Conservation (phyloP, 805 yeast genomes). For the Yarrowia deformans region DNA sequence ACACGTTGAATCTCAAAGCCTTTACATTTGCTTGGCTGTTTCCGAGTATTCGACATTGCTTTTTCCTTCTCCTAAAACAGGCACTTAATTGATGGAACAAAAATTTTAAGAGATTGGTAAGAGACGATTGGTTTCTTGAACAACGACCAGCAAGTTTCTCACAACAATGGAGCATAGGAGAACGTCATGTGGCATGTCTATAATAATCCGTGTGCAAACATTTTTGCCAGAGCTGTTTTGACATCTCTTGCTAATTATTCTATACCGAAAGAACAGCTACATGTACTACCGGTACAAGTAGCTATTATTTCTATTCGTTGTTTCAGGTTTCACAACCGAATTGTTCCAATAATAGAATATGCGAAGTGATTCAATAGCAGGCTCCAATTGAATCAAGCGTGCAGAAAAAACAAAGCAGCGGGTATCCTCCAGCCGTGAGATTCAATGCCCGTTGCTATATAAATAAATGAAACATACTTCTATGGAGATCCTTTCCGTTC, state of each 20-base stretch:
- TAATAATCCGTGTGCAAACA: too few relatives aligned
- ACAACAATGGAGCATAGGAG: too few relatives aligned
- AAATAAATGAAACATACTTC: slow-evolving; percentile 21
- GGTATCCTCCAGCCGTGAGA: slow-evolving; percentile 6
- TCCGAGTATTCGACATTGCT: not conserved
- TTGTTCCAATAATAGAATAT: slow-evolving; percentile 20
- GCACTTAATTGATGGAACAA: not conserved
- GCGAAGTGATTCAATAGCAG: not conserved
- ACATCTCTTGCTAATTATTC: too few relatives aligned
- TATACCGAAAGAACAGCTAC: too few relatives aligned
- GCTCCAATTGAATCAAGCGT: slow-evolving; percentile 5
- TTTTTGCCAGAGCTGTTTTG: too few relatives aligned
- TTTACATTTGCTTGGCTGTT: slow-evolving; percentile 21
- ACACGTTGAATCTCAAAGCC: slow-evolving; percentile 13
- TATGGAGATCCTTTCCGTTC: not conserved
- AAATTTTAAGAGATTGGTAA: not conserved
- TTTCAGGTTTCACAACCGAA: slow-evolving; percentile 15
- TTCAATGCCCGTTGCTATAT: slow-evolving; percentile 13
- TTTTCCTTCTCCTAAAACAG: slow-evolving; percentile 20
- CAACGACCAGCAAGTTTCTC: too few relatives aligned
- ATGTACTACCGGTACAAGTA: too few relatives aligned
- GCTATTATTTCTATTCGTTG: not conserved
- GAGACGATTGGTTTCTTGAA: too few relatives aligned
- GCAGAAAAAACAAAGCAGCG: slow-evolving; percentile 14
- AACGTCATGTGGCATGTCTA: too few relatives aligned